phyloP scores from a whole-genome alignment of 2,329 filamentous ascomycete species.

The Sporothrix luriei region DNA sequence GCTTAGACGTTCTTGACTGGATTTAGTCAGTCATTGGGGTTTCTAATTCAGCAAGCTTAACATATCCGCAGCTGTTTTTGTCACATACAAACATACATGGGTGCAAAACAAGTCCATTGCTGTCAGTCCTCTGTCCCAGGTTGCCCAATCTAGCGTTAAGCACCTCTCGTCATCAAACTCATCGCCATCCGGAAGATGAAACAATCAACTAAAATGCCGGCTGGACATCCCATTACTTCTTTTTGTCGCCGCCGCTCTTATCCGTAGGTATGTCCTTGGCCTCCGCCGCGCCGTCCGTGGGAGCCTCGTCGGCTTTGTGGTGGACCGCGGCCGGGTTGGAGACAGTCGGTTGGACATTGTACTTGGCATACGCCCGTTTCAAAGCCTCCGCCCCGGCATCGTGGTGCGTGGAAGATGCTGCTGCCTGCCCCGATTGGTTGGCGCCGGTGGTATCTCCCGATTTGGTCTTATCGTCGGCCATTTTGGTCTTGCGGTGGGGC shows the following conservation, averaged over 20 bases:
- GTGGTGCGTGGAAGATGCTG: not conserved
- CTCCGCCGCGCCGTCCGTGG: not conserved
- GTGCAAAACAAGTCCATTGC: not conserved
- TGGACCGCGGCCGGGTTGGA: conserved; percentile 7
- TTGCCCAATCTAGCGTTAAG: too few relatives aligned
- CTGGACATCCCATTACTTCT: not conserved
- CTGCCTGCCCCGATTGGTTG: not conserved
- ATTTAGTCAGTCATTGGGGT: not conserved
- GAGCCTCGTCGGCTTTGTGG: not conserved
- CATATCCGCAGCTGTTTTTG: not conserved
- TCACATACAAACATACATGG: not conserved
- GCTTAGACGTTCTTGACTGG: not conserved
- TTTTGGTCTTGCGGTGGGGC: not conserved
- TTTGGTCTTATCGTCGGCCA: not conserved
- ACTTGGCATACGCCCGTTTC: conserved; percentile 30
- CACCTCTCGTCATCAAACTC: not conserved
- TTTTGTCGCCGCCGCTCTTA: not conserved
- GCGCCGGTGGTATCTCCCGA: not conserved
- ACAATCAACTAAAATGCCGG: not conserved
- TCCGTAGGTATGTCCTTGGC: not conserved
- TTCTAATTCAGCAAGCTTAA: not conserved
- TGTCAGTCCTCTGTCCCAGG: not conserved
- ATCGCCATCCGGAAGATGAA: not conserved
- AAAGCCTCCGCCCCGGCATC: conserved; percentile 26
- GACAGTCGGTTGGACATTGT: conserved; percentile 28